Conservation (phyloP, 1,284 basidiomycete species). For the Naganishia cerealis region DNA sequence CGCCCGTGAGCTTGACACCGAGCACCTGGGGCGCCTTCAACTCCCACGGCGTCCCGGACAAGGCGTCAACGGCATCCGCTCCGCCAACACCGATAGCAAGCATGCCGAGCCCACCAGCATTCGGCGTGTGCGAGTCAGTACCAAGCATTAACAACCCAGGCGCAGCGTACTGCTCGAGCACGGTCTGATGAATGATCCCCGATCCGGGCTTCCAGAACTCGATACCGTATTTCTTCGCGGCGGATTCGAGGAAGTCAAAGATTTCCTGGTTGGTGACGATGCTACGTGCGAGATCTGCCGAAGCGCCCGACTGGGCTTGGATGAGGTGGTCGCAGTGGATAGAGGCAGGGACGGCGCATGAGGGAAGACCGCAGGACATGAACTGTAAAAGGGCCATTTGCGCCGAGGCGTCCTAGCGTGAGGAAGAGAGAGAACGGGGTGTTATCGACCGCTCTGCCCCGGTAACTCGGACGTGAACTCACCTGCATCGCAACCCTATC, state of each 20-base stretch:
- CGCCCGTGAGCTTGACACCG: constrained; percentile 86
- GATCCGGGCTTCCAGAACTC: constrained; percentile 93
- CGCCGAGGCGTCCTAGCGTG: constrained; percentile 83
- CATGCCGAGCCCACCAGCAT: constrained; percentile 96
- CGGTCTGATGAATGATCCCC: constrained; percentile 93
- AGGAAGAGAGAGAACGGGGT: not conserved
- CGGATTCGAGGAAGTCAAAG: constrained; percentile 95
- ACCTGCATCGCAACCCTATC: constrained; percentile 95
- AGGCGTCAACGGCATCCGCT: constrained; percentile 96
- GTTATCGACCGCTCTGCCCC: no score
- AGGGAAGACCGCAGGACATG: constrained; percentile 90
- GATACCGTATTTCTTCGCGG: constrained; percentile 85
- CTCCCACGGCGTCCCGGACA: constrained; percentile 98
- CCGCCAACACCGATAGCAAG: constrained; percentile 98
- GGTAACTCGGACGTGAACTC: no score
- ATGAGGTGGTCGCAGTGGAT: constrained; percentile 97
- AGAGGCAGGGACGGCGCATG: constrained; percentile 81
- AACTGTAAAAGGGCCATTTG: constrained; percentile 95
- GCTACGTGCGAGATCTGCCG: constrained; percentile 59
- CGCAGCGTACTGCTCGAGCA: constrained; percentile 94
- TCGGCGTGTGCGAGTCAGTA: constrained; percentile 94
- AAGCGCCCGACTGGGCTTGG: constrained; percentile 63
- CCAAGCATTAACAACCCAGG: constrained; percentile 62
- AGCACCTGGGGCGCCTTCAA: constrained; percentile 88
- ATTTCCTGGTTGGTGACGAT: constrained; percentile 91